Evolutionary conservation across 2,329 filamentous ascomycete genomes (phyloP).

Genomic region (Ophioceras dolichostomum): DNA sequence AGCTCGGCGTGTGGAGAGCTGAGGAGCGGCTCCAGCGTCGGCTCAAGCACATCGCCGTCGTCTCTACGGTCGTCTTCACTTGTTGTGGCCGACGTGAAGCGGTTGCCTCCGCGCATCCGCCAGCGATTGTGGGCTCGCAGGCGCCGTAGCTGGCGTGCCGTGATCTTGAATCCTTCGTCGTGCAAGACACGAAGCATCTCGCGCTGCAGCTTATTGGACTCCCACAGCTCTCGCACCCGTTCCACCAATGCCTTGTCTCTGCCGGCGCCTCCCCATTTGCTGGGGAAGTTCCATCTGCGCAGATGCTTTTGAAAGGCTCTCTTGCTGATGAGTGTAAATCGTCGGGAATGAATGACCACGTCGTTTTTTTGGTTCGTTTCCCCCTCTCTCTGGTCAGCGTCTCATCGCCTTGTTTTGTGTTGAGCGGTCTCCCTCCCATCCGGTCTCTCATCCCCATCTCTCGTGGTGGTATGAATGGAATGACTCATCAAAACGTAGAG

Average conservation of each 20-base stretch:
- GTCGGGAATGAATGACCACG: too few relatives aligned
- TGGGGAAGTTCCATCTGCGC: slow-evolving; percentile 67
- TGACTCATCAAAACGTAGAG: too few relatives aligned
- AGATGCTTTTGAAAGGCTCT: slow-evolving; percentile 67
- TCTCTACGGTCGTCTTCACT: neutral
- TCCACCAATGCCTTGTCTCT: slow-evolving; percentile 55
- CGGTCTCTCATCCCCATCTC: too few relatives aligned
- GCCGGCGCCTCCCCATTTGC: slow-evolving; percentile 59
- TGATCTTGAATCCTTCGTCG: slow-evolving; percentile 62
- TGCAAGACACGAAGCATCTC: slow-evolving; percentile 63
- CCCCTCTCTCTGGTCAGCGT: neutral
- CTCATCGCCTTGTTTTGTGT: neutral
- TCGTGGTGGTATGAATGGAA: too few relatives aligned
- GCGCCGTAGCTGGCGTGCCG: slow-evolving; percentile 56
- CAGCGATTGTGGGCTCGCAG: slow-evolving; percentile 58
- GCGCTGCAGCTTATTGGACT: slow-evolving; percentile 56
- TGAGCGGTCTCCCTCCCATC: too few relatives aligned
- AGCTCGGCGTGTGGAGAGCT: slow-evolving; percentile 12
- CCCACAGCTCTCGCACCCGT: slow-evolving; percentile 67
- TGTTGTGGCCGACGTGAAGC: neutral
- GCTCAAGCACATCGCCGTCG: neutral
- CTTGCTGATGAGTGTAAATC: too few relatives aligned
- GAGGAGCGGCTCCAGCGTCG: slow-evolving; percentile 14
- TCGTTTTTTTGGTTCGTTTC: neutral
- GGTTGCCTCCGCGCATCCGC: slow-evolving; percentile 40